Percentiles rank a stretch among this genome's conserved stretches.
Evolutionary conservation across 2,329 filamentous ascomycete genomes (phyloP).

Genomic region (Penicillium rolfsii): DNA sequence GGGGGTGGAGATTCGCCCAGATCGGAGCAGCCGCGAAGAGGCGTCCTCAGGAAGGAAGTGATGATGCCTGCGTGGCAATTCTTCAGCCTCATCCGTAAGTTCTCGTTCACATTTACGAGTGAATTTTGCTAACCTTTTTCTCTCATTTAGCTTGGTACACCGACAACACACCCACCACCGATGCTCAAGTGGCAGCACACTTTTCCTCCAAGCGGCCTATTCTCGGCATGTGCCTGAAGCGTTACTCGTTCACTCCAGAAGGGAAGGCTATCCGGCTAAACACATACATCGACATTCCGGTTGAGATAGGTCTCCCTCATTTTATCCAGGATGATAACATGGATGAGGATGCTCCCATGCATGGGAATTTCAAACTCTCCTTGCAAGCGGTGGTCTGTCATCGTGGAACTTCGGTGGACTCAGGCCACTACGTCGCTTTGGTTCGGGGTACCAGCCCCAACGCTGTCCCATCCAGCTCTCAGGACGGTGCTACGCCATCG

Average conservation of each 20-base stretch:
- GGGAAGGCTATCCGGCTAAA: conserved; percentile 72
- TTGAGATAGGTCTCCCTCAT: conserved; percentile 79
- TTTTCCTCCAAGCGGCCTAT: conserved; percentile 82
- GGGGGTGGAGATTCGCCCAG: conserved; percentile 37
- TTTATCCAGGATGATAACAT: conserved; percentile 82
- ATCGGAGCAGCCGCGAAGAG: conserved; percentile 36
- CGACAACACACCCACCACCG: conserved; percentile 63
- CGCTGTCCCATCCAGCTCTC: conserved; percentile 31
- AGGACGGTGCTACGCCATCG: conserved; percentile 29
- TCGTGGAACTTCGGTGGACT: conserved; percentile 79
- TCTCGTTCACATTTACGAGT: conserved; percentile 30
- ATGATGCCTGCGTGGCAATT: conserved; percentile 98
- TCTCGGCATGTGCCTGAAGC: conserved; percentile 88
- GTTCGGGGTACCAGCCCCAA: conserved; percentile 68
- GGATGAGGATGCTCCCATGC: conserved; percentile 67
- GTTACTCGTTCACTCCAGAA: conserved; percentile 75
- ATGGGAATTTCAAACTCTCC: conserved; percentile 89
- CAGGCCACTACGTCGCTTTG: conserved; percentile 88
- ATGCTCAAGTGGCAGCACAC: conserved; percentile 84
- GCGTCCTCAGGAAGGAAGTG: conserved; percentile 71
- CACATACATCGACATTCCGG: conserved; percentile 88
- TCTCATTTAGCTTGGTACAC: conserved; percentile 78
- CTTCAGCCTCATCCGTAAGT: conserved; percentile 85
- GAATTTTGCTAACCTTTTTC: conserved; percentile 25
- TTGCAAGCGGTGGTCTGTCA: conserved; percentile 93